Base-by-base conservation (phyloP, 495 filamentous ascomycete species). In the Penicillium subrubescens region DNA sequence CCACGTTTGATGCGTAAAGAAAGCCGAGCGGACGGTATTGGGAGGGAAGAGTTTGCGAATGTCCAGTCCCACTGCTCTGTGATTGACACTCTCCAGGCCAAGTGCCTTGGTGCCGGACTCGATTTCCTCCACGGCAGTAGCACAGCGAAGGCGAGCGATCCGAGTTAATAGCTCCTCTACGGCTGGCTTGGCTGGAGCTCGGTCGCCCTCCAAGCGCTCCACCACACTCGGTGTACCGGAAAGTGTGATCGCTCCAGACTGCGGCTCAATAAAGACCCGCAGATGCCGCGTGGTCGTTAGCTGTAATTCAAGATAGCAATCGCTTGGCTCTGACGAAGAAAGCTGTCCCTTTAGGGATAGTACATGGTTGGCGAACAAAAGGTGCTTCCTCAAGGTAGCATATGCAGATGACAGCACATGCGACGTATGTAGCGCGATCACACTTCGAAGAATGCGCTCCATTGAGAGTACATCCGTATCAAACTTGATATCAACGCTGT, bases 391-490 rank as follows among this genome's bases (percentile, higher is more conserved):
- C 53, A 98, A 75, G 35, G 77, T 84, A 21, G 80, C 74, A 58
- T 87, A 86, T 2, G 90, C 87, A 2, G 82, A 80, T 5, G 74
- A 80, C 5, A 98, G 78, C 15, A 91, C 84, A 61, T 89, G 77
- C 43, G 82, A 85, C 34, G 87, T 85, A 68, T 99, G 95, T 60
- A 84, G 80, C 27, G 89, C 89, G 67, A 97, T 90, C 34, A 92
- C 87, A 44, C 84, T 81, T 65, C 88, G 88, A 51, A 98, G 72
- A 23, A 96, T 84, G 17, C 73, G 65, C 69, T 96, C 91, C 64
- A 92, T 83, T 0, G 90, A 93, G 19, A 97, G 83, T 7, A 81
- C 78, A 29, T 82, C 80, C 34, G 83, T 73, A 72, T 96, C 82
- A 44, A 97, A 82, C 1, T 83, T 72, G 48, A 97, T 83, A 27